Base-by-base conservation (phyloP, 164 flowering plant genomes). In the Magnolia officinalis region DNA sequence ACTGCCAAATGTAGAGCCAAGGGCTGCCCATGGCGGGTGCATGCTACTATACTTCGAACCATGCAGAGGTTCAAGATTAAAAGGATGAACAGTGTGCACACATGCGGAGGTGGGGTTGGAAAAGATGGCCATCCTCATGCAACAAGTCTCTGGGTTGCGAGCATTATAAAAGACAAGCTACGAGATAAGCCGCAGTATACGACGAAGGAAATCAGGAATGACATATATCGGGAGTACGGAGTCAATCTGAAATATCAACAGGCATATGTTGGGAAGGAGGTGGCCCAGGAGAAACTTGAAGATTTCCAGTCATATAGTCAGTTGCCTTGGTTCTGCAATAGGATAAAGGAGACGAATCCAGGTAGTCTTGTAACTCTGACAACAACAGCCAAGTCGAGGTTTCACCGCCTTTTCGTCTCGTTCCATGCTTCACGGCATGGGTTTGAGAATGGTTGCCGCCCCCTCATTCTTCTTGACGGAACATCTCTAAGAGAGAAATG, bases 1-100 rank as follows among this genome's bases (percentile, higher is more conserved):
- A 88, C 89, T 83, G 97, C 88, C 31, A 85, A 45, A 72, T 94
- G 98, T 80, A 81, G 80, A 64, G 78, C 76, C 51, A 90, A 88
- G 24, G 89, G 88, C 66, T 92, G 98, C 82, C 82, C 93, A 23
- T 94, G 98, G 98, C 83, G 83, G 78, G 85, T 94, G 71, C 86
- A 88, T 81, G 98, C 97, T 55, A 88, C 94, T 18, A 86, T 89
- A 91, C 89, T 89, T 52, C 83, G 90, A 37, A 81, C 87, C 26
- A 81, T 79, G 5, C 81, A 86, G 49, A 80, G 84, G 10, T 88
- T 92, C 71, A 83, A 79, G 83, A 83, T 94, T 20, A 89, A 88
- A 72, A 92, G 82, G 78, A 80, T 90, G 82, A 82, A 84, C 71
- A 59, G 82, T 23, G 18, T 78, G n/a, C 98, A 94, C 78, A 90